phyloP scores from a whole-genome alignment of 2,329 filamentous ascomycete genomes.

The Neonectria magnoliae region DNA sequence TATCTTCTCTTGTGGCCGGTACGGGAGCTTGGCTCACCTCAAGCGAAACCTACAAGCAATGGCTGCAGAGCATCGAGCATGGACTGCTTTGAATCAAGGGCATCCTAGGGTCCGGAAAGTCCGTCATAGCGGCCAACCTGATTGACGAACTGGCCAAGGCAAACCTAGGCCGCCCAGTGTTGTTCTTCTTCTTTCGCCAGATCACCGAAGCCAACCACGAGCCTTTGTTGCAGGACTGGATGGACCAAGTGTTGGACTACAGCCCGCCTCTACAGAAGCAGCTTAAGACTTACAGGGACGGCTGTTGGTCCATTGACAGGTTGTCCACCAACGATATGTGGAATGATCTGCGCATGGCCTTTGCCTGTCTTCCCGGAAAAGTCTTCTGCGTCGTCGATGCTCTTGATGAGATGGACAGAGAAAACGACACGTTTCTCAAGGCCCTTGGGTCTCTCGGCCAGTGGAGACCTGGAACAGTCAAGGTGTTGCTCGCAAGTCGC shows the following conservation, averaged over 20 bases:
- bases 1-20: conserved; percentile 24
- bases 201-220: conserved; percentile 50
- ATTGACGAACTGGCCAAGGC: conserved; percentile 23
- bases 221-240: conserved; percentile 49
- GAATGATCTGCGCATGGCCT: conserved; percentile 40
- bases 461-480: conserved; percentile 46
- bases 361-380: conserved; percentile 31
- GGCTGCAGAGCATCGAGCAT: conserved; percentile 18
- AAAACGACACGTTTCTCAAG: conserved; percentile 45
- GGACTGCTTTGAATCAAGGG: conserved; percentile 41
- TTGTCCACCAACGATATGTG: conserved; percentile 42
- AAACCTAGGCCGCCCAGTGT: conserved; percentile 36
- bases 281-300: conserved; percentile 30
- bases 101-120: conserved; percentile 52
- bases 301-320: not conserved
- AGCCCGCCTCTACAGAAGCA: conserved; percentile 44
- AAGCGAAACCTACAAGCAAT: conserved; percentile 19
- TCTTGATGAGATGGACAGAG: conserved; percentile 59
- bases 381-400: conserved; percentile 56
- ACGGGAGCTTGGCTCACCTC: conserved; percentile 30
- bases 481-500: conserved; percentile 56
- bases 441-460: conserved; percentile 46
- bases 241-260: conserved; percentile 45
- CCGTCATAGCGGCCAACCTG: conserved; percentile 46
- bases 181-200: conserved; percentile 54